A percentile compares a stretch with the other conserved stretches of the same genome.
phyloP scores from a whole-genome alignment of 768 basidiomycete species.

The Zangia roseola region DNA sequence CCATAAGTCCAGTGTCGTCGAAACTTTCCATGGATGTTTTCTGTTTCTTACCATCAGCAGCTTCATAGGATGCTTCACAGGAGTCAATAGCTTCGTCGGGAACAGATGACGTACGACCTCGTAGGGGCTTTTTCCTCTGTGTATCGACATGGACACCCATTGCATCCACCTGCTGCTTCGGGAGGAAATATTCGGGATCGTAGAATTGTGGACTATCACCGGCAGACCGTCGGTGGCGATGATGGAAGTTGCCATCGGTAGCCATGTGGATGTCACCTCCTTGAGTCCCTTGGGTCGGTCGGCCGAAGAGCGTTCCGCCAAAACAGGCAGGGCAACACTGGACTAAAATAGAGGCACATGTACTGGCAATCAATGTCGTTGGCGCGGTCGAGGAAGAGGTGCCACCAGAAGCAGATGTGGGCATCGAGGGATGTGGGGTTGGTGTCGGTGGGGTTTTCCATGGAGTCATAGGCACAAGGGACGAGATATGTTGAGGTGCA shows the following conservation, averaged over 20 bases:
- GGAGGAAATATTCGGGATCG: slow-evolving; percentile 33
- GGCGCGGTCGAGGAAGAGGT: no score
- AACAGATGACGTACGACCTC: no score
- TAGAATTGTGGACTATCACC: slow-evolving; percentile 35
- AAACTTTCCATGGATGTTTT: slow-evolving; percentile 22
- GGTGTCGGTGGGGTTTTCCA: no score
- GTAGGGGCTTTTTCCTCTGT: slow-evolving; percentile 17
- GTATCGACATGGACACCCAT: slow-evolving; percentile 30
- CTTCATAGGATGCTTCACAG: slow-evolving; percentile 29
- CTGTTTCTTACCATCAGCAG: slow-evolving; percentile 1
- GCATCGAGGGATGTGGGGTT: no score
- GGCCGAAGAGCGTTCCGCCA: slow-evolving; percentile 10
- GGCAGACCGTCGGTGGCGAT: slow-evolving; percentile 30
- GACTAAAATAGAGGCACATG: not conserved
- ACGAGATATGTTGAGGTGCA: no score
- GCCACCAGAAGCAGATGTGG: no score
- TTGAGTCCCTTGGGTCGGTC: not conserved
- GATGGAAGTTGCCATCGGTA: slow-evolving; percentile 40
- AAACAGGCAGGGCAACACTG: slow-evolving; percentile 35
- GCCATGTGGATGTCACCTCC: slow-evolving; percentile 39
- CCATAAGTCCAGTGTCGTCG: slow-evolving; percentile 38
- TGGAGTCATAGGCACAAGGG: no score
- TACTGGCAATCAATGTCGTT: no score
- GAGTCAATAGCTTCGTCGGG: slow-evolving; percentile 36
- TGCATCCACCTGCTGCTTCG: slow-evolving; percentile 33